Percentiles rank a stretch among this genome's conserved stretches.
Evolutionary conservation across 179 eudicot genomes (phyloP).

Genomic region (Vitellaria paradoxa): DNA sequence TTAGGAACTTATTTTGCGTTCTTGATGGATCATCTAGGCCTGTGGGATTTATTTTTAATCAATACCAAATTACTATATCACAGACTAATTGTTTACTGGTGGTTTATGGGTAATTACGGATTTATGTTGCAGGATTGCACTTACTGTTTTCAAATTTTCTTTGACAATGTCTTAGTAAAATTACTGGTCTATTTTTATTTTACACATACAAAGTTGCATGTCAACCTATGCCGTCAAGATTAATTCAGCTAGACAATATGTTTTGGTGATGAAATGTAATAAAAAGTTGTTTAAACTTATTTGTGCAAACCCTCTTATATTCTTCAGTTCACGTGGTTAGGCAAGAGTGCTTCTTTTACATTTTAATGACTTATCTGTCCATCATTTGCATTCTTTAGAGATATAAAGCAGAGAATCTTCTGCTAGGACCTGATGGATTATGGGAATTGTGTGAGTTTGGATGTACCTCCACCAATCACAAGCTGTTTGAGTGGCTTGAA

Average conservation of each 20-base stretch:
- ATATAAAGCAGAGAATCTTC: conserved; percentile 94
- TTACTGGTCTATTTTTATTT: too few relatives aligned
- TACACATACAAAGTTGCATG: too few relatives aligned
- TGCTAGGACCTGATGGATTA: conserved; percentile 81
- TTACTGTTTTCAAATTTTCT: neutral
- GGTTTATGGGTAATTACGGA: neutral
- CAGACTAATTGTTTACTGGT: neutral
- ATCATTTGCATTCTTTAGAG: conserved; percentile 40
- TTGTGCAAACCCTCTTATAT: conserved; percentile 8
- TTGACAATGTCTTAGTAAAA: too few relatives aligned
- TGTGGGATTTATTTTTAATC: neutral
- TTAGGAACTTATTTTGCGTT: conserved; percentile 1
- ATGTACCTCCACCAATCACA: conserved; percentile 94
- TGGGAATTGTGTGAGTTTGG: conserved; percentile 99
- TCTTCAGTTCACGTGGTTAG: neutral
- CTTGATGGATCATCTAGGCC: conserved; percentile 3
- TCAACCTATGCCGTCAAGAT: too few relatives aligned
- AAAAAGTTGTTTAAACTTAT: neutral
- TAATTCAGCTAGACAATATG: too few relatives aligned
- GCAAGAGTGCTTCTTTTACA: conserved; percentile 5
- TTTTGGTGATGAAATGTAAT: too few relatives aligned
- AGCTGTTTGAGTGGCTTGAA: conserved; percentile 87
- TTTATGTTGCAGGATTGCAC: neutral
- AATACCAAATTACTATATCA: neutral
- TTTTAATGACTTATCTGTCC: neutral